A percentile compares a stretch with the other conserved stretches of the same genome.
Conservation (phyloP, 352 stramenopile species). For the Globisporangium paroecandrum region DNA sequence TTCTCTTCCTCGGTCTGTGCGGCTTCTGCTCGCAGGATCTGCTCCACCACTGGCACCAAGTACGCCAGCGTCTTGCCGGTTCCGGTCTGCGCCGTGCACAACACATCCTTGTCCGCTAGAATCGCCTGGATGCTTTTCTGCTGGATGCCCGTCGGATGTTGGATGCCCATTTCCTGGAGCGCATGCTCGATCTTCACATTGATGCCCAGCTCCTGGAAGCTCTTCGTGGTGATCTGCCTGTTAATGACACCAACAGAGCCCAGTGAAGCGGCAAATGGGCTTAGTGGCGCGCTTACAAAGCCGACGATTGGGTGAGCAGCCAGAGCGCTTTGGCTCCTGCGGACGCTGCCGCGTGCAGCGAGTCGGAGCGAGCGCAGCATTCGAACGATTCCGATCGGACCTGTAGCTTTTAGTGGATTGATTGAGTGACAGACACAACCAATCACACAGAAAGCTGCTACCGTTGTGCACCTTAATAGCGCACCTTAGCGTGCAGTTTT, state of each 20-base stretch:
- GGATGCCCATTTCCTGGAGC: slow-evolving; percentile 48
- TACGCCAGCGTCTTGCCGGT: slow-evolving; percentile 72
- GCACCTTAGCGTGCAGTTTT: not conserved
- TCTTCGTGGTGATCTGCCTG: slow-evolving; percentile 7
- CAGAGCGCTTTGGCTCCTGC: not conserved
- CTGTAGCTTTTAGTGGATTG: slow-evolving; percentile 1
- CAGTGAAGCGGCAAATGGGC: not conserved
- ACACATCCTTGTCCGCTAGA: slow-evolving; percentile 30
- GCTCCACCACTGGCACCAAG: slow-evolving; percentile 51
- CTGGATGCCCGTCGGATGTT: slow-evolving; percentile 49
- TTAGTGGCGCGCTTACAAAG: too few species aligned
- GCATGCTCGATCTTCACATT: slow-evolving; percentile 35
- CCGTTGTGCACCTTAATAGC: not conserved
- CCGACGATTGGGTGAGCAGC: not conserved
- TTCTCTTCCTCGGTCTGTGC: slow-evolving; percentile 18
- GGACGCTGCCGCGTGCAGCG: slow-evolving; percentile 1
- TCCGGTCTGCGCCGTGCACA: slow-evolving; percentile 64
- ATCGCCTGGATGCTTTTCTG: slow-evolving; percentile 47
- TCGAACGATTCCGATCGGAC: not conserved
- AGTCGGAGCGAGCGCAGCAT: slow-evolving; percentile 11
- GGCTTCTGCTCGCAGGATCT: slow-evolving; percentile 41
- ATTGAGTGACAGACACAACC: not conserved
- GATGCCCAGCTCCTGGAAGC: slow-evolving; percentile 44
- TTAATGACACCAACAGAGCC: not conserved
- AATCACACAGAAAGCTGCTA: not conserved